phyloP scores from a whole-genome alignment of 2,329 filamentous ascomycete genomes.

The Neonectria hederae region DNA sequence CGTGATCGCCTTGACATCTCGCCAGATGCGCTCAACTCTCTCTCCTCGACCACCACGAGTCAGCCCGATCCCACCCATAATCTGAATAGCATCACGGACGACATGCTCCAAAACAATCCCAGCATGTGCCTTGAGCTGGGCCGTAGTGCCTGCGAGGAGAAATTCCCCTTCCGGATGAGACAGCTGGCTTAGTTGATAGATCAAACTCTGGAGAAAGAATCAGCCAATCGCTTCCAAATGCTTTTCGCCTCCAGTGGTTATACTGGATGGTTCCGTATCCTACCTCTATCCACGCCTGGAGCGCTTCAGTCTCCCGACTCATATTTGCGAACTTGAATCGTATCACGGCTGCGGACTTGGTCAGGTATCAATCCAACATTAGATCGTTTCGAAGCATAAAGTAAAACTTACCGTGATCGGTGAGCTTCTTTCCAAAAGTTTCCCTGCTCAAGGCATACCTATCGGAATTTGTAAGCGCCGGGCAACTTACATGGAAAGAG shows the following conservation, averaged over 20 bases:
- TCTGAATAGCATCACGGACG: conserved; percentile 13
- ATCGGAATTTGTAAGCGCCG: not conserved
- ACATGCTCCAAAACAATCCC: conserved; percentile 15
- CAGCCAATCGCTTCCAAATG: not conserved
- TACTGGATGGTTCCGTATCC: not conserved
- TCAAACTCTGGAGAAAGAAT: not conserved
- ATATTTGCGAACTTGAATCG: conserved; percentile 18
- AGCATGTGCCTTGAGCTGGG: conserved; percentile 14
- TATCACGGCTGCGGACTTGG: not conserved
- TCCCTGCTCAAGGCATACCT: conserved; percentile 18
- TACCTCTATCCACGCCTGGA: conserved; percentile 20
- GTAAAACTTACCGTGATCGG: not conserved
- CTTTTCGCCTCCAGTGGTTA: not conserved
- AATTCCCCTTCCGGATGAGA: conserved; percentile 5
- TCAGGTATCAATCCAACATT: not conserved
- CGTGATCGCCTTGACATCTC: conserved; percentile 20
- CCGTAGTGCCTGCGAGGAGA: conserved; percentile 17
- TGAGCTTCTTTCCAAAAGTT: conserved; percentile 16
- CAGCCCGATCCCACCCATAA: conserved; percentile 15
- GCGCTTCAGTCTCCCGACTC: conserved; percentile 13
- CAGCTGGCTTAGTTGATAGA: conserved; percentile 11
- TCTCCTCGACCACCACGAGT: conserved; percentile 13
- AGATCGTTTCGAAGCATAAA: no score
- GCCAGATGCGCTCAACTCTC: conserved; percentile 18
- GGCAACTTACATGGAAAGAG: not conserved